phyloP scores from a whole-genome alignment of 192 early-diverging fungal species.

The Coemansia sp. region DNA sequence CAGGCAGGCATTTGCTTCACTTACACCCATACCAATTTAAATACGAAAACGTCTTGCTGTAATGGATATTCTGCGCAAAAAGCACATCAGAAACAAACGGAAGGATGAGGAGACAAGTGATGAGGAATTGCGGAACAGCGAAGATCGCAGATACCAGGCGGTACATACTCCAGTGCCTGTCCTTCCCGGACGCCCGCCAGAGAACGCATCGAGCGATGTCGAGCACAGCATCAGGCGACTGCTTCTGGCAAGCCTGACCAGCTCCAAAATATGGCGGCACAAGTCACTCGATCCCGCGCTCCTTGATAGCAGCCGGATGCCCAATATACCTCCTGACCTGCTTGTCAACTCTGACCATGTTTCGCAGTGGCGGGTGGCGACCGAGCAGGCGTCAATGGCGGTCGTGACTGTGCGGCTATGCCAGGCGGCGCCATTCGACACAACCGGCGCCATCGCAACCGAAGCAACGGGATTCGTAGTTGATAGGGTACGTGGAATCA shows the following conservation, averaged over 20 bases:
- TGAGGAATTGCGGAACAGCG: background rate
- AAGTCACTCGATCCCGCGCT: slow-evolving; percentile 2
- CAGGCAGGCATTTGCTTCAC: background rate
- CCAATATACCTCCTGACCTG: background rate
- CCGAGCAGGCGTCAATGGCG: slow-evolving; percentile 66
- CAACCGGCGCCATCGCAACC: slow-evolving; percentile 36
- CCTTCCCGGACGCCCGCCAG: slow-evolving; percentile 1
- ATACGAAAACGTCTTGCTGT: background rate
- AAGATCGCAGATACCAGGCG: slow-evolving; percentile 2
- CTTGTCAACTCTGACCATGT: slow-evolving; percentile 29
- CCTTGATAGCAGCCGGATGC: background rate
- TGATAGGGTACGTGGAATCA: slow-evolving; percentile 68
- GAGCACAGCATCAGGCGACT: slow-evolving; percentile 10
- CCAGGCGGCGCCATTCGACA: slow-evolving; percentile 12
- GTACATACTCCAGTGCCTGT: slow-evolving; percentile 13
- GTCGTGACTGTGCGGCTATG: slow-evolving; percentile 78
- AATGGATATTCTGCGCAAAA: slow-evolving; percentile 11
- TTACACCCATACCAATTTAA: background rate
- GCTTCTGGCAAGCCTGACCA: slow-evolving; percentile 1
- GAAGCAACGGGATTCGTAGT: slow-evolving; percentile 74
- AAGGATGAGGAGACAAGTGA: background rate
- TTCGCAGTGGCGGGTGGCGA: slow-evolving; percentile 71
- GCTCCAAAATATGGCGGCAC: slow-evolving; percentile 8
- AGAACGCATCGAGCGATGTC: slow-evolving; percentile 7
- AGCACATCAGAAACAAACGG: background rate